phyloP scores from a whole-genome alignment of 2,329 filamentous ascomycete species.

The Nemania diffusa region DNA sequence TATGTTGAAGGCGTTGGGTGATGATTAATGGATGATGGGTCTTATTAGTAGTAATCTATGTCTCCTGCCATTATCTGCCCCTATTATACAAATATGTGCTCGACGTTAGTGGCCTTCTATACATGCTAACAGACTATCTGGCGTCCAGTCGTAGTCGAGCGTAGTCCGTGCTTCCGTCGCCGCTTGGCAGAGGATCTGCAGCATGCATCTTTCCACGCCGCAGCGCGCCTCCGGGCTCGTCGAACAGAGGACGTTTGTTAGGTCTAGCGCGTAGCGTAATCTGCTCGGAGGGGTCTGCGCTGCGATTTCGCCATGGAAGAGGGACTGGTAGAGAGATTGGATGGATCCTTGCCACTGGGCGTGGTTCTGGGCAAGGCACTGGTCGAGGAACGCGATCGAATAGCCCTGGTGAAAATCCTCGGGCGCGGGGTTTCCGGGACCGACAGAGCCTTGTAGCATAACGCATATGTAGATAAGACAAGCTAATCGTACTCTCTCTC shows the following conservation, averaged over 20 bases:
- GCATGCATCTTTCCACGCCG: constrained; percentile 29
- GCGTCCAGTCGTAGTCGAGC: constrained; percentile 31
- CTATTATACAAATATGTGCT: not conserved
- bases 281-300: constrained; percentile 15
- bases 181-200: constrained; percentile 31
- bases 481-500: constrained; percentile 24
- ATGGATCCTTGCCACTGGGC: constrained; percentile 23
- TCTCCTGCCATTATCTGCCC: not conserved
- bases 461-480: constrained; percentile 30
- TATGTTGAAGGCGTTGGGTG: constrained; percentile 20
- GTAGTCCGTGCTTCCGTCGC: constrained; percentile 12
- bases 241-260: constrained; percentile 27
- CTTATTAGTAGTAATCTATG: not conserved
- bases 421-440: not conserved
- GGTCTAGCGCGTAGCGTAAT: constrained; percentile 25
- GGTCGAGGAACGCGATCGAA: constrained; percentile 23
- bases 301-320: constrained; percentile 25
- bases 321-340: constrained; percentile 23
- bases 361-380: constrained; percentile 19
- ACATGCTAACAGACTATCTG: constrained; percentile 29
- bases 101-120: constrained; percentile 20
- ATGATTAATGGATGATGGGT: constrained; percentile 17
- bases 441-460: constrained; percentile 22
- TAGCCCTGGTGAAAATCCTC: constrained; percentile 14
- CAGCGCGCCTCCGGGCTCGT: constrained; percentile 23